Evolutionary conservation across 768 basidiomycete genomes (phyloP).

Genomic region (Termitomyces sp.): DNA sequence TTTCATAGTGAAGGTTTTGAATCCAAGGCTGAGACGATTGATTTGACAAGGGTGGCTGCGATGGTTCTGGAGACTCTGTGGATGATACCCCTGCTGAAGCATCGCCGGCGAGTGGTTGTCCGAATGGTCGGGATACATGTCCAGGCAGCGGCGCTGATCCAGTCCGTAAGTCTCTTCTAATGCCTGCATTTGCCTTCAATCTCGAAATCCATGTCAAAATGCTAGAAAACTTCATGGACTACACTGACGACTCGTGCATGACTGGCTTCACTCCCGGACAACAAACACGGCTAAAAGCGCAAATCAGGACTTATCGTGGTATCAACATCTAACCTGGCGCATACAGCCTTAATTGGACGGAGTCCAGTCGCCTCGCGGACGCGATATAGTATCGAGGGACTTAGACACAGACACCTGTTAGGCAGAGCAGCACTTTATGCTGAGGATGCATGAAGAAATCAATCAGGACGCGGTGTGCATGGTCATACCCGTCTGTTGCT

Average conservation of each 20-base stretch:
- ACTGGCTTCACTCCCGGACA: slow-evolving; percentile 45
- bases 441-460: not conserved
- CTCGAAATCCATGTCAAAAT: not conserved
- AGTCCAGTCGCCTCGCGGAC: not conserved
- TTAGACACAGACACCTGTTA: not conserved
- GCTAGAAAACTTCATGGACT: slow-evolving; percentile 47
- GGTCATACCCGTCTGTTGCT: not conserved
- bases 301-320: slow-evolving; percentile 34
- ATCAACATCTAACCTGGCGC: not conserved
- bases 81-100: slow-evolving; percentile 43
- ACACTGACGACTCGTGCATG: slow-evolving; percentile 45
- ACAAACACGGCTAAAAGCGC: slow-evolving; percentile 33
- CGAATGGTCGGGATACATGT: slow-evolving; percentile 30
- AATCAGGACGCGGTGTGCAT: not conserved
- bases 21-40: not conserved
- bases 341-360: not conserved
- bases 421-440: not conserved
- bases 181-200: not conserved
- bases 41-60: slow-evolving; percentile 29
- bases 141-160: slow-evolving; percentile 35
- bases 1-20: not conserved
- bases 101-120: slow-evolving; percentile 36
- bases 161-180: slow-evolving; percentile 31
- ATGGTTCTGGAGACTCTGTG: slow-evolving; percentile 36
- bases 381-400: not conserved